Percentiles rank a stretch among this genome's conserved stretches.
These are phyloP conservation scores for Solanum clarkiae DNA, from an alignment of 257 asterid genomes.

Conservation along the genomic window DNA sequence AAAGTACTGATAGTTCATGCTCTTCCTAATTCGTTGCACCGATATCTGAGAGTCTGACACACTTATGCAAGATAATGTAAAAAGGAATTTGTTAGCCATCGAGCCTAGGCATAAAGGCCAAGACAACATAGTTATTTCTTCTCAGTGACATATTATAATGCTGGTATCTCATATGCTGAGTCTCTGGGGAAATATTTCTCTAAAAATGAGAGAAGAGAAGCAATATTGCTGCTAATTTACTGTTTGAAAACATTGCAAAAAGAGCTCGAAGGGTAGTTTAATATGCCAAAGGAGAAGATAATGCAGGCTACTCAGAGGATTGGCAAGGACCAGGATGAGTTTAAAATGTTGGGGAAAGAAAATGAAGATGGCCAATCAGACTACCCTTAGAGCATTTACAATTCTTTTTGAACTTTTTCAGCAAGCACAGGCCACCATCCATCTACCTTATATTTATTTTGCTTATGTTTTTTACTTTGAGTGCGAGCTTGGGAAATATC, in stretches of 20 bases:
- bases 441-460: too few relatives aligned
- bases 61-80: conserved; percentile 16
- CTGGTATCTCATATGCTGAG: conserved; percentile 41
- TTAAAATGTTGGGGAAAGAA: conserved; percentile 62
- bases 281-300: conserved; percentile 62
- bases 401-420: too few relatives aligned
- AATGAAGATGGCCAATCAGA: conserved; percentile 22
- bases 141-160: conserved; percentile 19
- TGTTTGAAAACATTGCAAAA: conserved; percentile 29
- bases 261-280: conserved; percentile 41
- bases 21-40: conserved; percentile 1
- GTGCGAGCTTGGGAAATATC: too few relatives aligned
- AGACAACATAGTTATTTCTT: conserved; percentile 2
- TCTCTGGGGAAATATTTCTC: conserved; percentile 33
- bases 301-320: conserved; percentile 60
- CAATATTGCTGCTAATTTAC: conserved; percentile 25
- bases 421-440: too few relatives aligned
- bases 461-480: too few relatives aligned
- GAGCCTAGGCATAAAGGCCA: background rate
- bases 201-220: conserved; percentile 38
- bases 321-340: conserved; percentile 41
- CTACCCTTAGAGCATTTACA: too few relatives aligned
- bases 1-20: conserved; percentile 1
- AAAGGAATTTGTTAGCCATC: conserved; percentile 7
- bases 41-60: background rate